phyloP scores from a whole-genome alignment of 202 grass and related monocot species.

The Alloteropsis angusta region DNA sequence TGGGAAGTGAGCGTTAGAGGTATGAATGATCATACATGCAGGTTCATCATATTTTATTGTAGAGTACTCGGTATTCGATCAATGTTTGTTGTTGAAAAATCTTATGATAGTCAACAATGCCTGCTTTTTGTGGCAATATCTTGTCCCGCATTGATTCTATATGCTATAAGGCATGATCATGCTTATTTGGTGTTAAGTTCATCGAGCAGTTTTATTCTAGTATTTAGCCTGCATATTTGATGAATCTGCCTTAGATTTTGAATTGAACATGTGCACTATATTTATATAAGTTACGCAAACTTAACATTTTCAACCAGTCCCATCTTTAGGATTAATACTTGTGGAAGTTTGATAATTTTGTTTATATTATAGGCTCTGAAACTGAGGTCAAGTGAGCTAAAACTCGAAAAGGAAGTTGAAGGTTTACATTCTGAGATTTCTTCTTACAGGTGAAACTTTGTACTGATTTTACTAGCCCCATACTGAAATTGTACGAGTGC shows the following conservation, averaged over 20 bases:
- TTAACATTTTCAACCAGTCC: neutral
- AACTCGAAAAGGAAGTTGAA: conserved; percentile 86
- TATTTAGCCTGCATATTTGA: neutral
- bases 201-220: conserved; percentile 6
- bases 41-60: neutral
- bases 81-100: neutral
- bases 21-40: neutral
- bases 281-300: neutral
- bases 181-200: neutral
- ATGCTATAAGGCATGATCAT: neutral
- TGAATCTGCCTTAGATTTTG: neutral
- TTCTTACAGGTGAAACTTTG: conserved; percentile 59
- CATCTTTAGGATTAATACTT: neutral
- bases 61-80: neutral
- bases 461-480: conserved; percentile 5
- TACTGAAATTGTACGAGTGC: neutral
- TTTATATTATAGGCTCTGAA: conserved; percentile 70
- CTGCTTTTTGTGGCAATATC: neutral
- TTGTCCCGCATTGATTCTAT: neutral
- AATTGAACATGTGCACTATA: neutral
- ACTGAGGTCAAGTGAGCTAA: conserved; percentile 92
- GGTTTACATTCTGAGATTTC: conserved; percentile 71
- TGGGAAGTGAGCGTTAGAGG: neutral
- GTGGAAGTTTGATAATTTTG: conserved; percentile 21
- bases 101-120: neutral